Conservation (phyloP, 75 land plant genomes). For the Sequoiadendron giganteum region DNA sequence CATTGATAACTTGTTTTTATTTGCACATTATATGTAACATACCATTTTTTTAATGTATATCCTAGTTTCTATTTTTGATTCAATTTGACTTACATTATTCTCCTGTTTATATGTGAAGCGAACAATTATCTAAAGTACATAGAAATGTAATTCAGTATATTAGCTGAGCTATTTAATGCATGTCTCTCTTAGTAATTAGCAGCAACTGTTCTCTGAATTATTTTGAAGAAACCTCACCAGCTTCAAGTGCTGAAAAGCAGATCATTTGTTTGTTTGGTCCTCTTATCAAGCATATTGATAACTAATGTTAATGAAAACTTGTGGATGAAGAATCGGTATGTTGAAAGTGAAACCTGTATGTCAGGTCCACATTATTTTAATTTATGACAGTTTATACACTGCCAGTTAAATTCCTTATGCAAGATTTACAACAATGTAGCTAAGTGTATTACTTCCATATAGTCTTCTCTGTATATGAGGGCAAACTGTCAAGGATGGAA, state of each 20-base stretch:
- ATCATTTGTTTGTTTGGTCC: neutral
- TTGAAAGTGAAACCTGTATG: neutral
- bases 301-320: neutral
- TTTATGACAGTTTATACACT: neutral
- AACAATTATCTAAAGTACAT: neutral
- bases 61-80: neutral
- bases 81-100: neutral
- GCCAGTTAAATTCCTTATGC: neutral
- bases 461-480: neutral
- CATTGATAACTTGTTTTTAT: too few species aligned
- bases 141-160: neutral
- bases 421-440: neutral
- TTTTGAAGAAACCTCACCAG: neutral
- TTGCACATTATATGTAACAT: neutral
- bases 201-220: neutral
- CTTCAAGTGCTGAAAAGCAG: neutral
- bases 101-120: neutral
- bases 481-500: neutral
- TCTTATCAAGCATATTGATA: neutral
- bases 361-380: neutral
- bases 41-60: neutral
- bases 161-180: neutral
- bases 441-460: neutral
- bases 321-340: neutral
- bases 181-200: neutral